Evolutionary conservation across 1,284 basidiomycete species (phyloP).

Genomic region (Fistulina hepatica): DNA sequence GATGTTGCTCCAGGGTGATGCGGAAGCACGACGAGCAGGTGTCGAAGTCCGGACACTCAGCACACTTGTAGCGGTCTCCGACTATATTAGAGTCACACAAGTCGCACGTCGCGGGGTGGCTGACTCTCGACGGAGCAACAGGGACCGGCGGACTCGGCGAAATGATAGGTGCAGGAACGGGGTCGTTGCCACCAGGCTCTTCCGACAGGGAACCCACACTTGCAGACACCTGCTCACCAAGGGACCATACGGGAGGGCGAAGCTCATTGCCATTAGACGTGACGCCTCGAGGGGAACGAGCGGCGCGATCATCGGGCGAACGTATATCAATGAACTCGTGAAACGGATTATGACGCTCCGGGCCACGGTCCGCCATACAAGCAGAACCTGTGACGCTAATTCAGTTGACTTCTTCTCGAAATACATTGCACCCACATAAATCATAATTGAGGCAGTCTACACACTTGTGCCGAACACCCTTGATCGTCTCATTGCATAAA

Average conservation of each 20-base stretch:
- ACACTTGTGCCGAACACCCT: constrained; percentile 63
- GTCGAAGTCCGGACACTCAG: constrained; percentile 67
- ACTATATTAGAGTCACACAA: constrained; percentile 61
- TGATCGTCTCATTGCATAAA: constrained; percentile 39
- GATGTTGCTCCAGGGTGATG: constrained; percentile 65
- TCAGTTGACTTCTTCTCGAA: constrained; percentile 1
- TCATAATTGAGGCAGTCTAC: constrained; percentile 54
- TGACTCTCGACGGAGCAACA: background rate
- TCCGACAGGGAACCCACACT: too few species aligned
- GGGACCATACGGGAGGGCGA: too few species aligned
- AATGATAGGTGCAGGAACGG: too few species aligned
- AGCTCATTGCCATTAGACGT: too few species aligned
- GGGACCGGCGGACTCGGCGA: background rate
- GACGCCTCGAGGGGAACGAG: too few species aligned
- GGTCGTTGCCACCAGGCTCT: too few species aligned
- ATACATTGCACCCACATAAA: background rate
- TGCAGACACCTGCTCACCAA: too few species aligned
- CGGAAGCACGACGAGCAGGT: constrained; percentile 64
- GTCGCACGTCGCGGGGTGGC: constrained; percentile 60
- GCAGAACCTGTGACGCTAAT: constrained; percentile 35
- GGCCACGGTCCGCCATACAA: constrained; percentile 37
- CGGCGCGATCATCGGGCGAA: too few species aligned
- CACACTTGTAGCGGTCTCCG: constrained; percentile 65
- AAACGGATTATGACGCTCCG: constrained; percentile 41
- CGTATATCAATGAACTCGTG: constrained; percentile 68